Conservation (phyloP, 2,329 filamentous ascomycete genomes). For the Fusarium ramigenum region DNA sequence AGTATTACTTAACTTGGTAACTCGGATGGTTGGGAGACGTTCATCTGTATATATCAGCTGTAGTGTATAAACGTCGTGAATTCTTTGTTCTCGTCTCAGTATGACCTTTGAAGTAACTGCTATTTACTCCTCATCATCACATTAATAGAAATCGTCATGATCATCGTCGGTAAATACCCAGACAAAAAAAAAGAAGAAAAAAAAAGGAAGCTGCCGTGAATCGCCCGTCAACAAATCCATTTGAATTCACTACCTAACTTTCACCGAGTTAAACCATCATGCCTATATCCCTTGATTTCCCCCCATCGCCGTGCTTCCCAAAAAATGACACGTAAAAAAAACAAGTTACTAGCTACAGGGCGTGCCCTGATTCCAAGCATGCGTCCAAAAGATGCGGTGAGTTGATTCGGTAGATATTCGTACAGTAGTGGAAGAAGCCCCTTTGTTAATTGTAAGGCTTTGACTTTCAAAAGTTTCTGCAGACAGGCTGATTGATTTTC, state of each 20-base stretch:
- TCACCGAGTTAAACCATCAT: constrained; percentile 39
- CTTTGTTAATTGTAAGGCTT: not conserved
- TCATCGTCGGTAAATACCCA: not conserved
- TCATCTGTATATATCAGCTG: constrained; percentile 17
- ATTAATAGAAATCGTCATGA: not conserved
- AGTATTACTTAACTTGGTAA: not conserved
- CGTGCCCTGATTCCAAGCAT: constrained; percentile 25
- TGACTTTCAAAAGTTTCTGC: constrained; percentile 17
- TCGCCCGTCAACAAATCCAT: constrained; percentile 35
- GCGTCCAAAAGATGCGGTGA: constrained; percentile 25
- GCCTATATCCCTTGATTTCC: constrained; percentile 35
- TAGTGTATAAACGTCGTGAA: constrained; percentile 25
- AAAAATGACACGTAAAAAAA: constrained; percentile 35
- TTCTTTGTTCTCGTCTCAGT: not conserved
- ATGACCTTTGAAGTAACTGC: not conserved
- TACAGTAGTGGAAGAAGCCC: constrained; percentile 28
- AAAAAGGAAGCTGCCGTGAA: not conserved
- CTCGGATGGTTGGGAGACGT: not conserved
- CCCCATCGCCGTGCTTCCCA: constrained; percentile 43
- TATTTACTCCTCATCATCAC: not conserved
- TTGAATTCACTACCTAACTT: constrained; percentile 40
- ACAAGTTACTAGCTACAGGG: constrained; percentile 34
- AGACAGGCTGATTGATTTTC: constrained; percentile 35
- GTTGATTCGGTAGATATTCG: constrained; percentile 26
- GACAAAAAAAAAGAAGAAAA: not conserved